These are phyloP conservation scores for Polytrichum commune DNA, from an alignment of 225 moss, liverwort and hornwort species.

Conservation along the genomic window DNA sequence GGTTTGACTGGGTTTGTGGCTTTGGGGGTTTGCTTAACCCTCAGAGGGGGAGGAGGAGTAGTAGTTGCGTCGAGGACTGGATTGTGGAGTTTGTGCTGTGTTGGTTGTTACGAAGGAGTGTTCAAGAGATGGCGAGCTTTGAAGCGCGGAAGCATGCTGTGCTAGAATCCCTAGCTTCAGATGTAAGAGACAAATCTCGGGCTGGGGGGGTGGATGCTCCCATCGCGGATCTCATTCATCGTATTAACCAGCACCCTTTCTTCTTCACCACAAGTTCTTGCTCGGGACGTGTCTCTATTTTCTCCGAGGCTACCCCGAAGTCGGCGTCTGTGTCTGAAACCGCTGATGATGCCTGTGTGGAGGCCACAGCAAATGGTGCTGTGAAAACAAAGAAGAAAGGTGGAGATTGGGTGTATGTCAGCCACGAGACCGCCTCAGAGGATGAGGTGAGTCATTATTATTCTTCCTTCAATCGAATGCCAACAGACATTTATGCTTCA, in stretches of 20 bases:
- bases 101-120: too few relatives aligned
- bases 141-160: conserved; percentile 67
- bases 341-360: conserved; percentile 3
- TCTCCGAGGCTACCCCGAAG: conserved; percentile 49
- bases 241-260: conserved; percentile 61
- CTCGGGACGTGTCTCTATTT: conserved; percentile 86
- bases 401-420: conserved; percentile 94
- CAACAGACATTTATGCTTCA: too few relatives aligned
- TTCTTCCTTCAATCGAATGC: too few relatives aligned
- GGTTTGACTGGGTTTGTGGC: too few relatives aligned
- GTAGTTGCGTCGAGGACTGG: too few relatives aligned
- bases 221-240: conserved; percentile 63
- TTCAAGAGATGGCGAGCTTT: conserved; percentile 49
- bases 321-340: neutral
- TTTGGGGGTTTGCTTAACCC: too few relatives aligned
- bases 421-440: conserved; percentile 50
- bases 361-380: conserved; percentile 4
- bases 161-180: conserved; percentile 56
- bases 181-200: conserved; percentile 69
- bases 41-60: too few relatives aligned
- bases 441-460: conserved; percentile 30
- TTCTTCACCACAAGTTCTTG: conserved; percentile 95
- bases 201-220: conserved; percentile 88
- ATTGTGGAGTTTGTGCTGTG: too few relatives aligned
- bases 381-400: conserved; percentile 64